A percentile compares a stretch with the other conserved stretches of the same genome.
Conservation (phyloP, 108 stramenopile genomes). For the Licmophora abbreviata region DNA sequence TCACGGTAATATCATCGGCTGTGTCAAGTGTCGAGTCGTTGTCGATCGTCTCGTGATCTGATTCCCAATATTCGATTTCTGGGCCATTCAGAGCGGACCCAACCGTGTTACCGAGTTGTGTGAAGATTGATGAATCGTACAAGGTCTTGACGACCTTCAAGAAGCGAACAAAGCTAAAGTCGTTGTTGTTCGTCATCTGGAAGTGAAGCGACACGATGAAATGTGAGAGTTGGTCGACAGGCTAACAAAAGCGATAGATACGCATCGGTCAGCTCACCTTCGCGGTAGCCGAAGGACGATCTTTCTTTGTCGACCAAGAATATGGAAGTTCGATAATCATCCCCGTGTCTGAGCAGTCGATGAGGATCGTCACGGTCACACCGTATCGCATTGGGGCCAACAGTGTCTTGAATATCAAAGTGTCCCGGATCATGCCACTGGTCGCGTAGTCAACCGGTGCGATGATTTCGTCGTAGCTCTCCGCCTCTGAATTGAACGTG, state of each 20-base stretch:
- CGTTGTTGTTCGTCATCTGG: slow-evolving; percentile 64
- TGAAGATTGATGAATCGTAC: slow-evolving; percentile 79
- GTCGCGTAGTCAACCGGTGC: slow-evolving; percentile 58
- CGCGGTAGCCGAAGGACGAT: slow-evolving; percentile 27
- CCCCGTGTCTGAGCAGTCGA: slow-evolving; percentile 79
- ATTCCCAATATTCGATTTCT: not conserved
- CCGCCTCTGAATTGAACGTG: slow-evolving; percentile 39
- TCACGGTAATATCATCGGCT: not conserved
- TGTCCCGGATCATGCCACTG: slow-evolving; percentile 74
- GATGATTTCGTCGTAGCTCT: slow-evolving; percentile 76
- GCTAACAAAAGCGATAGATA: not conserved
- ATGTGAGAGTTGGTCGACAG: not conserved
- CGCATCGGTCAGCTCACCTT: too few relatives aligned
- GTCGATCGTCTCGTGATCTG: not conserved
- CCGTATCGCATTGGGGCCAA: slow-evolving; percentile 78
- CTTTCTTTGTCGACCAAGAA: slow-evolving; percentile 57
- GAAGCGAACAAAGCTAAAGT: slow-evolving; percentile 82
- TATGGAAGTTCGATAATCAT: slow-evolving; percentile 79
- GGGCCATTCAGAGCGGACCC: slow-evolving; percentile 23
- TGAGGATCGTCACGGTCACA: slow-evolving; percentile 69
- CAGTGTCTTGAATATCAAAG: slow-evolving; percentile 71
- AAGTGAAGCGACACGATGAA: slow-evolving; percentile 4
- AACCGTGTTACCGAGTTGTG: slow-evolving; percentile 50
- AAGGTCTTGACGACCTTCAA: slow-evolving; percentile 82
- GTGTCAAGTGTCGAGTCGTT: not conserved